phyloP scores from a whole-genome alignment of 2,329 filamentous ascomycete genomes.

The Lasiodiplodia gonubiensis region DNA sequence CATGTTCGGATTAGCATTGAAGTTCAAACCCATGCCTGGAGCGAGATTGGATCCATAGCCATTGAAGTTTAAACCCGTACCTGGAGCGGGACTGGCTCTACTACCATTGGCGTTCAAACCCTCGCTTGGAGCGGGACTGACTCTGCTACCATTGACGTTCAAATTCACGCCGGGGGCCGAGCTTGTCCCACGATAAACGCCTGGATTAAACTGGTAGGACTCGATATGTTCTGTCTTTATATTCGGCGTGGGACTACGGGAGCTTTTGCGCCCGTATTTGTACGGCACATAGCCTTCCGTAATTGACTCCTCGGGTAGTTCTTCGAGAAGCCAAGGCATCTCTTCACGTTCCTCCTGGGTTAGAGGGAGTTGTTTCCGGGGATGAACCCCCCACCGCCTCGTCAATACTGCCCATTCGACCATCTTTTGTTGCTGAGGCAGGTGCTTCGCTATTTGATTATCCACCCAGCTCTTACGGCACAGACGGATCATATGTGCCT shows the following conservation, averaged over 20 bases:
- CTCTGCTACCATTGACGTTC: too few species aligned
- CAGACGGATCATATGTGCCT: conserved; percentile 8
- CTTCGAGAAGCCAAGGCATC: conserved; percentile 7
- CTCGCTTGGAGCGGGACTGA: too few species aligned
- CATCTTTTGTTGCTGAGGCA: conserved; percentile 9
- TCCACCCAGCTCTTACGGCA: conserved; percentile 16
- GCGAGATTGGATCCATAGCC: too few species aligned
- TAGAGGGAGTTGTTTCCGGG: background rate
- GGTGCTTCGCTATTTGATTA: conserved; percentile 8
- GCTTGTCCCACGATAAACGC: background rate
- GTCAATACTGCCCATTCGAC: conserved; percentile 7
- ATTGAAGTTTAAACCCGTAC: too few species aligned
- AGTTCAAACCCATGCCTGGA: too few species aligned
- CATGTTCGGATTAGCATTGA: too few species aligned
- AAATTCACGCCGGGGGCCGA: background rate
- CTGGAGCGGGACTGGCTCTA: too few species aligned
- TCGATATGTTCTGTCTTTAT: conserved; percentile 9
- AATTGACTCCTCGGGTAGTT: background rate
- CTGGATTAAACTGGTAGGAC: conserved; percentile 2
- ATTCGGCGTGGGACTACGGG: conserved; percentile 12
- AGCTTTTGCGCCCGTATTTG: conserved; percentile 2
- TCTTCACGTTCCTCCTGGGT: background rate
- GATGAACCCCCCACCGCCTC: conserved; percentile 1
- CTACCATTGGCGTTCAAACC: too few species aligned
- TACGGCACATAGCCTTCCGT: conserved; percentile 4